Evolutionary conservation across 139 green algal species (phyloP), one percentile per base, ranked within the genome.

Genomic region (Coccomyxa sp.): DNA sequence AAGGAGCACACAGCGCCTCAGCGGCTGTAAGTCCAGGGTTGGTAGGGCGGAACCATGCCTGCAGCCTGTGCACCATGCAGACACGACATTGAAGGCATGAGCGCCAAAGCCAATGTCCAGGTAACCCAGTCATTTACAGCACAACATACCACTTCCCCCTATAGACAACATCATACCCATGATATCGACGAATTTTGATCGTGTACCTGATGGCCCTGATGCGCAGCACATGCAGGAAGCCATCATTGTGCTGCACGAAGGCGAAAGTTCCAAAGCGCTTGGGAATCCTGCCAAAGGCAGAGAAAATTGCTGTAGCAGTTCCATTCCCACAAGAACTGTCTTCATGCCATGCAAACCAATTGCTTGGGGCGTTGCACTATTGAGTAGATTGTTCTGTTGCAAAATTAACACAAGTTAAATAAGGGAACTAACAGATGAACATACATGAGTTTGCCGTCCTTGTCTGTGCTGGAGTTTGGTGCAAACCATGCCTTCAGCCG

Each of bases 1-100:
- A 91, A 16, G 88, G 88, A 23, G 87, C 80, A 15, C 79, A 67
- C 30, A 91, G 82, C n/a, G 88, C 88, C 68, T 91, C 87, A 15
- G 82, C 87, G 0, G 87, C 87, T 57, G 84, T 79, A 18, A 91
- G 25, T 21, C 88, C 88, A 25, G 82, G 82, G 67, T 91, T 91
- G 82, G 76, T 84, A 30, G 88, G 88, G 16, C 27, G 10, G 25
- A 91, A 60, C 76, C 89, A 88, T 10, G 79, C 86, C 13, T 59
- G 57, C 28, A 81, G 10, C 67, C 80, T 89, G 80, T 74, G 32
- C 59, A 77, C 0, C 79, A 77, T 12, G 38, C n/a, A n/a, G 10
- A 25, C 1, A 75, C 13, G 0, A 30, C 16, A 15, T 21, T 18
- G 15, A 68, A 51, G 1, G 0, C 57, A 28, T 30, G 81, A 60